Evolutionary conservation across 2,329 filamentous ascomycete species (phyloP).

Genomic region (Alternaria gansuensis): DNA sequence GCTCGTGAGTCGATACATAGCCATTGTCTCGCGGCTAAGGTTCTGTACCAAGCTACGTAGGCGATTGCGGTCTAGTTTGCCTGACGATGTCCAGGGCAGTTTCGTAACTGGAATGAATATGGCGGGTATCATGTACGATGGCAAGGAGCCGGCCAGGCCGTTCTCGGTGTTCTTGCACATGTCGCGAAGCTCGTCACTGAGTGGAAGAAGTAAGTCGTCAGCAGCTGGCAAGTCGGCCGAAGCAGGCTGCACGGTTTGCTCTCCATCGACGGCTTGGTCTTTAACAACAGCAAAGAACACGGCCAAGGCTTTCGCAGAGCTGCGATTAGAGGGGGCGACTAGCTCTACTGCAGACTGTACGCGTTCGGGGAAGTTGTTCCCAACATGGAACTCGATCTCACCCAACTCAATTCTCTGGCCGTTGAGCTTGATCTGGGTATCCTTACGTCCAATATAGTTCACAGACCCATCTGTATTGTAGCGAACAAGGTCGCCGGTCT

Average conservation of each 20-base stretch:
- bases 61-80: constrained; percentile 48
- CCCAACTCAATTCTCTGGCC: constrained; percentile 45
- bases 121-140: constrained; percentile 49
- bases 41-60: constrained; percentile 40
- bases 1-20: constrained; percentile 42
- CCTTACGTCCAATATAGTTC: constrained; percentile 41
- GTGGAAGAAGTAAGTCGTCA: constrained; percentile 43
- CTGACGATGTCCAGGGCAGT: constrained; percentile 46
- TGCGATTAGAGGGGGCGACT: constrained; percentile 43
- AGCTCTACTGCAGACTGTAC: constrained; percentile 48
- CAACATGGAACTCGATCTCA: constrained; percentile 46
- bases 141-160: constrained; percentile 39
- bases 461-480: constrained; percentile 40
- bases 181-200: constrained; percentile 36
- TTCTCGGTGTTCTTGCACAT: constrained; percentile 47
- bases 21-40: constrained; percentile 41
- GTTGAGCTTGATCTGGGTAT: constrained; percentile 44
- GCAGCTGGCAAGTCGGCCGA: constrained; percentile 32
- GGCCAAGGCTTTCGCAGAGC: constrained; percentile 42
- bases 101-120: constrained; percentile 46
- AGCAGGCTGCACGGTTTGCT: constrained; percentile 25
- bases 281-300: constrained; percentile 43
- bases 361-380: constrained; percentile 44
- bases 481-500: constrained; percentile 33
- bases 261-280: constrained; percentile 14